phyloP scores from a whole-genome alignment of 352 stramenopile species.

The Achlya hypogyna region DNA sequence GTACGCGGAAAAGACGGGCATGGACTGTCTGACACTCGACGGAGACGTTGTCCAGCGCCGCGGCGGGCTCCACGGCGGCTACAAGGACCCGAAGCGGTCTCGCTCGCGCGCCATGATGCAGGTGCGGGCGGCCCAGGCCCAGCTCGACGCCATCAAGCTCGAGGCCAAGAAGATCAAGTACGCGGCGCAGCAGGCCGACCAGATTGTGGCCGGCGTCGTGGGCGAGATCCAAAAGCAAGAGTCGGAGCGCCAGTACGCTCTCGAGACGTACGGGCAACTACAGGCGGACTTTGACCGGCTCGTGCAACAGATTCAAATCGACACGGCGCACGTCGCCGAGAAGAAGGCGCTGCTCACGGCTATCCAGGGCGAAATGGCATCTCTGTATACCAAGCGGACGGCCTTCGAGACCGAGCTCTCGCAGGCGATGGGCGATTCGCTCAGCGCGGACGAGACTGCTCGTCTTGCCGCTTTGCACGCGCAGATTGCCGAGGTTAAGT shows the following conservation, averaged over 20 bases:
- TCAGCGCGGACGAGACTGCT: constrained; percentile 44
- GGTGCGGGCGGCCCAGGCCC: constrained; percentile 63
- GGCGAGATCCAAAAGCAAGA: constrained; percentile 80
- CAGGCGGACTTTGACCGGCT: constrained; percentile 73
- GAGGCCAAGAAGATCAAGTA: constrained; percentile 78
- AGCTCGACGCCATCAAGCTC: constrained; percentile 56
- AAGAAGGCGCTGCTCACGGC: constrained; percentile 44
- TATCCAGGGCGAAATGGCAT: constrained; percentile 55
- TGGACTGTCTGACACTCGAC: constrained; percentile 98
- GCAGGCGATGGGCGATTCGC: constrained; percentile 65
- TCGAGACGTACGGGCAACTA: constrained; percentile 65
- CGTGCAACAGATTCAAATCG: constrained; percentile 59
- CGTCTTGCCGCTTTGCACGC: constrained; percentile 48
- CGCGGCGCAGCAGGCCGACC: constrained; percentile 85
- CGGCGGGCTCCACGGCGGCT: constrained; percentile 95
- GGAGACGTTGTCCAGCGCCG: constrained; percentile 96
- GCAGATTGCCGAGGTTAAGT: constrained; percentile 68
- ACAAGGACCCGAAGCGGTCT: constrained; percentile 85
- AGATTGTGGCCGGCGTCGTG: constrained; percentile 76
- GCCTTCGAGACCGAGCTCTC: constrained; percentile 49
- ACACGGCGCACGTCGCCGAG: constrained; percentile 42
- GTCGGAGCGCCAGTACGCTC: constrained; percentile 58
- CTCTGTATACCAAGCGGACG: constrained; percentile 41
- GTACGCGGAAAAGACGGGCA: constrained; percentile 74
- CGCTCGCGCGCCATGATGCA: constrained; percentile 74